phyloP scores from a whole-genome alignment of 495 filamentous ascomycete species.

The Cercophora sp. region DNA sequence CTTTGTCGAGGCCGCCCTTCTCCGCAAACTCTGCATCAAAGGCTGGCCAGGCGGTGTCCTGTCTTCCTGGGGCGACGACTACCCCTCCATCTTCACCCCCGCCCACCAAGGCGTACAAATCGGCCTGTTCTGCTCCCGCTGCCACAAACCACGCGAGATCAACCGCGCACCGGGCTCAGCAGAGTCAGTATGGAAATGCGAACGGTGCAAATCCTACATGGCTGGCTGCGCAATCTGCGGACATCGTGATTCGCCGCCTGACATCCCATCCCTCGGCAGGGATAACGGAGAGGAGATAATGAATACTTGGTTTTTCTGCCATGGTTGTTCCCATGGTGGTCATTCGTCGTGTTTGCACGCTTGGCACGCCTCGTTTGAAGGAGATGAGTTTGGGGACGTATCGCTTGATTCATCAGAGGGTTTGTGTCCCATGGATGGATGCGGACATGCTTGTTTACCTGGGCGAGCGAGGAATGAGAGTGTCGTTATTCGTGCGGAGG shows the following conservation, averaged over 20 bases:
- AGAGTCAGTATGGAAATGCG: constrained; percentile 45
- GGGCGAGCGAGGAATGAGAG: constrained; percentile 53
- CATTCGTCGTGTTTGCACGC: constrained; percentile 63
- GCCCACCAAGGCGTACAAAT: constrained; percentile 46
- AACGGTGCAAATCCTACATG: constrained; percentile 39
- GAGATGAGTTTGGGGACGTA: constrained; percentile 8
- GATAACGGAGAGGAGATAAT: constrained; percentile 21
- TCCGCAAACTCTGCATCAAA: constrained; percentile 61
- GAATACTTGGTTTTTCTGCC: constrained; percentile 64
- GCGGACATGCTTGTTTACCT: constrained; percentile 68
- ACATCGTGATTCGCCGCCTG: constrained; percentile 29
- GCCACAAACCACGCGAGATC: constrained; percentile 51
- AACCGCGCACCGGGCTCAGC: constrained; percentile 28
- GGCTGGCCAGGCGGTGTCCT: constrained; percentile 42
- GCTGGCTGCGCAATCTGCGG: constrained; percentile 45
- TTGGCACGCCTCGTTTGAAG: constrained; percentile 52
- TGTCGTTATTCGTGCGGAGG: constrained; percentile 34
- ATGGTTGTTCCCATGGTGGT: constrained; percentile 71
- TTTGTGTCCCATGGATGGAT: constrained; percentile 70
- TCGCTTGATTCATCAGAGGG: constrained; percentile 53
- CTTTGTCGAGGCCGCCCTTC: constrained; percentile 62
- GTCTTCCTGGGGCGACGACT: constrained; percentile 42
- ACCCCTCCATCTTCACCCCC: constrained; percentile 57
- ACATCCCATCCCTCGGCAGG: constrained; percentile 10
- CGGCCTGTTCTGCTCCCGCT: constrained; percentile 47